phyloP scores from a whole-genome alignment of 257 asterid genomes.

The Fraxinus americana region DNA sequence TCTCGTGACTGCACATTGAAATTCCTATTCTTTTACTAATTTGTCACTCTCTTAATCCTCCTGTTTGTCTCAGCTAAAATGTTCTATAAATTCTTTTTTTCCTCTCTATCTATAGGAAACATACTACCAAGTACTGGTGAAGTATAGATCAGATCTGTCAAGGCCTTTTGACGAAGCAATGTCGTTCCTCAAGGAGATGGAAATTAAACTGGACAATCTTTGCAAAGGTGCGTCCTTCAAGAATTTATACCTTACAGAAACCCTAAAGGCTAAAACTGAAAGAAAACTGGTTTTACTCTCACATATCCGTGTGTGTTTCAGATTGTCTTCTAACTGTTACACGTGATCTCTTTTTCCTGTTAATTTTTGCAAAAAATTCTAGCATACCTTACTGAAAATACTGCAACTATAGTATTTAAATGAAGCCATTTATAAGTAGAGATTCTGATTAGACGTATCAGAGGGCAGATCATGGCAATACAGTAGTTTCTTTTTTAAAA shows the following conservation, averaged over 20 bases:
- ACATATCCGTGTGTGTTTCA: background rate
- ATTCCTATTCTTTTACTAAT: no score
- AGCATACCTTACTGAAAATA: constrained; percentile 21
- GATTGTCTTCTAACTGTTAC: no score
- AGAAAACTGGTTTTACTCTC: constrained; percentile 1
- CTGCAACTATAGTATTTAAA: background rate
- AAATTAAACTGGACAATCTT: constrained; percentile 63
- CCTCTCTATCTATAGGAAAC: constrained; percentile 47
- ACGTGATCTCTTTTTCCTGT: background rate
- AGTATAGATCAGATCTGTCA: constrained; percentile 72
- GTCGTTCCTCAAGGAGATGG: constrained; percentile 68
- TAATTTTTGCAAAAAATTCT: constrained; percentile 25
- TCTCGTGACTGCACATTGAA: no score
- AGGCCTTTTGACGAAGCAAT: constrained; percentile 87
- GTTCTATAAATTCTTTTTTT: background rate
- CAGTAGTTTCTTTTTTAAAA: constrained; percentile 23
- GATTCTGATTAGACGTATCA: constrained; percentile 58
- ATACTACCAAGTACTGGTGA: constrained; percentile 63
- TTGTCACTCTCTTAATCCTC: background rate
- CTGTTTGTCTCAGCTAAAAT: background rate
- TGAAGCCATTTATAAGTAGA: constrained; percentile 10
- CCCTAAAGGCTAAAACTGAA: constrained; percentile 43
- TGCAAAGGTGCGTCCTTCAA: constrained; percentile 49
- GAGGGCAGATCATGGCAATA: constrained; percentile 17
- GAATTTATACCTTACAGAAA: constrained; percentile 18